Conservation (phyloP, 495 filamentous ascomycete species). For the Staphylotrichum tortipilum region DNA sequence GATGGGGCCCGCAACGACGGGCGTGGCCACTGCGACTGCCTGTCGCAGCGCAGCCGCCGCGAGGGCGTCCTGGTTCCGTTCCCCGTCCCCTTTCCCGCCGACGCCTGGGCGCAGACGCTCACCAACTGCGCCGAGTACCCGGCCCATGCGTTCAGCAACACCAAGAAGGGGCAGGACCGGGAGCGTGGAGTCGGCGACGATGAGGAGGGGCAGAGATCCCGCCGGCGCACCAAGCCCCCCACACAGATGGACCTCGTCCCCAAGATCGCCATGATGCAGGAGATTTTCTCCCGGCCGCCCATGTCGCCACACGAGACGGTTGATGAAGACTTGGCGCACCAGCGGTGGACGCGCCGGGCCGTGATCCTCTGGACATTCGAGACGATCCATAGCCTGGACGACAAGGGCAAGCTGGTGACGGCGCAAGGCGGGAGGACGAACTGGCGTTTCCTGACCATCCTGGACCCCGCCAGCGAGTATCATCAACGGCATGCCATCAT, state of each 20-base stretch:
- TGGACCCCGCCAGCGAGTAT: conserved; percentile 37
- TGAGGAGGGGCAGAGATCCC: conserved; percentile 7
- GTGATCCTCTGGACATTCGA: conserved; percentile 43
- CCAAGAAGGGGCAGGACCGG: conserved; percentile 1
- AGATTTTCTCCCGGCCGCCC: conserved; percentile 39
- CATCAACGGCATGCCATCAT: conserved; percentile 37
- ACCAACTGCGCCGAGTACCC: conserved; percentile 38
- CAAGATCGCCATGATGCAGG: conserved; percentile 43
- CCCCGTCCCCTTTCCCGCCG: conserved; percentile 43
- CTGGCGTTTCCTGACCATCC: conserved; percentile 41
- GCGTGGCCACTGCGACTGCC: conserved; percentile 25
- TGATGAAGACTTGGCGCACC: not conserved
- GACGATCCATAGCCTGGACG: conserved; percentile 34
- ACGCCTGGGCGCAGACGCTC: conserved; percentile 39
- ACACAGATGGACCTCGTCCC: conserved; percentile 39
- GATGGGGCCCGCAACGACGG: conserved; percentile 25
- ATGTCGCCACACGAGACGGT: conserved; percentile 10
- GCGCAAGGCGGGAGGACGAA: conserved; percentile 23
- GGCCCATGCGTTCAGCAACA: conserved; percentile 22
- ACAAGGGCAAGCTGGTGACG: conserved; percentile 19
- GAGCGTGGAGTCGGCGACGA: not conserved
- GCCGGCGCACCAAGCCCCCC: conserved; percentile 8
- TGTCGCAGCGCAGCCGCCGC: conserved; percentile 15
- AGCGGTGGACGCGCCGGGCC: conserved; percentile 34
- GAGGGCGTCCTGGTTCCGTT: conserved; percentile 38